phyloP scores from a whole-genome alignment of 345 rosid genomes.

The Cardamine resedifolia region DNA sequence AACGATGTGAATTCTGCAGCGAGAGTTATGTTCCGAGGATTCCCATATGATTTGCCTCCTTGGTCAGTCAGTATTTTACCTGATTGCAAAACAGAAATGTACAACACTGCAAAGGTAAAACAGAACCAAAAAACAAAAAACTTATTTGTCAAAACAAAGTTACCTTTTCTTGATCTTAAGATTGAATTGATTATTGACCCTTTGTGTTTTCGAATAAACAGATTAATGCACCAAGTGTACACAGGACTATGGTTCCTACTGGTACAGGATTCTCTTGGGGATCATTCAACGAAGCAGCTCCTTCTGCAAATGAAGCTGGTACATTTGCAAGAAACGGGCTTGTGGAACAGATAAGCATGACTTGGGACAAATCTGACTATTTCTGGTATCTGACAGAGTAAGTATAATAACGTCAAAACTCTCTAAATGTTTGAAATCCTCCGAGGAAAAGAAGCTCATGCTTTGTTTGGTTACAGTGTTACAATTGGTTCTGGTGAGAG shows the following conservation, averaged over 20 bases:
- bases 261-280: slow-evolving; percentile 53
- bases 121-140: background rate
- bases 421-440: too few species aligned
- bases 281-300: slow-evolving; percentile 46
- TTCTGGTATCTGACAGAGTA: slow-evolving; percentile 55
- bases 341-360: slow-evolving; percentile 57
- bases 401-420: slow-evolving; percentile 24
- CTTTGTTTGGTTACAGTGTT: slow-evolving; percentile 47
- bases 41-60: slow-evolving; percentile 70
- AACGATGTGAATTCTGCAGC: slow-evolving; percentile 50
- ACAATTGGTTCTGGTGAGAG: slow-evolving; percentile 54
- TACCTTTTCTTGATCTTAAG: background rate
- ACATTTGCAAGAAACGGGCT: slow-evolving; percentile 51
- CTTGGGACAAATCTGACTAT: slow-evolving; percentile 60
- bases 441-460: background rate
- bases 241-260: slow-evolving; percentile 45
- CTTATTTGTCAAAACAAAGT: background rate
- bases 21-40: slow-evolving; percentile 55
- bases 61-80: slow-evolving; percentile 96
- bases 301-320: slow-evolving; percentile 39
- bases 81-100: slow-evolving; percentile 71
- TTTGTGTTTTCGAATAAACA: slow-evolving; percentile 22
- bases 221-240: slow-evolving; percentile 44
- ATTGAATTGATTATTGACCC: background rate
- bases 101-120: slow-evolving; percentile 83